A percentile compares a stretch with the other conserved stretches of the same genome.
Conservation (phyloP, 1,284 basidiomycete genomes). For the Fomitopsis pinicola region DNA sequence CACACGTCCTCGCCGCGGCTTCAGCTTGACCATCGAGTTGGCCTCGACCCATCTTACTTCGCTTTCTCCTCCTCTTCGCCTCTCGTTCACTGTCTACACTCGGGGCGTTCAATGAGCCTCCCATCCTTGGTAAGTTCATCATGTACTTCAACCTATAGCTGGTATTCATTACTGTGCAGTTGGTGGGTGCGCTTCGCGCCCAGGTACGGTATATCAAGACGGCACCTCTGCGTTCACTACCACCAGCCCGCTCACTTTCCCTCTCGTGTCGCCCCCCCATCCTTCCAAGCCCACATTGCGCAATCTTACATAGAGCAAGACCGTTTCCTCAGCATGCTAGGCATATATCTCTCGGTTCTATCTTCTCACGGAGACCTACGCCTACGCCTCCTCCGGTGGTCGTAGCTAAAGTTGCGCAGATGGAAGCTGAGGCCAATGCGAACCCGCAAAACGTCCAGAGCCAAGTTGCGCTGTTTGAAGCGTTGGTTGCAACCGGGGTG, state of each 20-base stretch:
- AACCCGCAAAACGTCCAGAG: constrained; percentile 61
- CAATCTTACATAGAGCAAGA: constrained; percentile 4
- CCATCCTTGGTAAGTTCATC: background rate
- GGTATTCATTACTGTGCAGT: constrained; percentile 12
- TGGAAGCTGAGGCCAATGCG: constrained; percentile 74
- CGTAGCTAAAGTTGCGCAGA: constrained; percentile 61
- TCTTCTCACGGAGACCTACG: constrained; percentile 46
- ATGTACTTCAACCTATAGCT: background rate
- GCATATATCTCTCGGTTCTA: constrained; percentile 44
- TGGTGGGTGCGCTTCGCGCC: constrained; percentile 30
- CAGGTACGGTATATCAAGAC: constrained; percentile 20
- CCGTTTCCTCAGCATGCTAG: constrained; percentile 12
- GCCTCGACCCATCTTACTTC: background rate
- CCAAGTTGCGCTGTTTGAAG: constrained; percentile 68
- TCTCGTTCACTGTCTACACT: constrained; percentile 1
- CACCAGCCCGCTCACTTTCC: constrained; percentile 25
- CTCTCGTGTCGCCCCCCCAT: constrained; percentile 9
- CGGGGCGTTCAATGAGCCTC: constrained; percentile 4
- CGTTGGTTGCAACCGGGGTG: constrained; percentile 56
- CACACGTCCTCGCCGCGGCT: constrained; percentile 1
- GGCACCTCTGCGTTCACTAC: constrained; percentile 18
- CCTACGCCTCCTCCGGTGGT: constrained; percentile 57
- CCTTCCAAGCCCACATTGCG: constrained; percentile 1
- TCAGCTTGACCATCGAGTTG: background rate
- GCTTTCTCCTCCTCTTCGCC: background rate